A percentile compares a stretch with the other conserved stretches of the same genome.
These are phyloP conservation scores for Chalaropsis thielavioides DNA, from an alignment of 2,329 filamentous ascomycete species.

Conservation along the genomic window DNA sequence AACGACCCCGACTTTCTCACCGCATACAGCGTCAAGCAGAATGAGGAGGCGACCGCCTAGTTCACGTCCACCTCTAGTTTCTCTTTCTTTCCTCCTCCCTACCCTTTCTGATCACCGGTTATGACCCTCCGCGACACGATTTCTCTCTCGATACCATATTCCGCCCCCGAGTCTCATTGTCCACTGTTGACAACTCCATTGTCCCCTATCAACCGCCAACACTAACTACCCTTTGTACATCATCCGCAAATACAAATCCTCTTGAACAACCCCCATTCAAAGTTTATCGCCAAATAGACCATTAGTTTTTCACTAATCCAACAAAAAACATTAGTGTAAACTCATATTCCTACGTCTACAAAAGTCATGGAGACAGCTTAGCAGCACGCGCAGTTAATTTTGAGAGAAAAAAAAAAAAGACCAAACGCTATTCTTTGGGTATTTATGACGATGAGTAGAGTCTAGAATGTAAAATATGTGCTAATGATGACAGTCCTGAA, in stretches of 20 bases:
- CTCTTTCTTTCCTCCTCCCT: background rate
- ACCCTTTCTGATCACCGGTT: background rate
- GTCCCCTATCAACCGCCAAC: background rate
- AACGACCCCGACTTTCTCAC: slow-evolving; percentile 71
- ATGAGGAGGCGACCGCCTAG: slow-evolving; percentile 25
- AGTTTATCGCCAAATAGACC: slow-evolving; percentile 5
- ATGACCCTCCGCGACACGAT: background rate
- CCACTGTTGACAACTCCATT: background rate
- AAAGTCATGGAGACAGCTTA: too few species aligned
- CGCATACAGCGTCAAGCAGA: slow-evolving; percentile 46
- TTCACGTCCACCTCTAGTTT: background rate
- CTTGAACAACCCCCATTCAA: background rate
- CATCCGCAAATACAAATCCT: background rate
- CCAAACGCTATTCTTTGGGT: background rate
- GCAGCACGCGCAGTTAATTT: too few species aligned
- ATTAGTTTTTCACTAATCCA: background rate
- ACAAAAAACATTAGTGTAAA: background rate
- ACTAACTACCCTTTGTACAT: background rate
- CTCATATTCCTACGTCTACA: background rate
- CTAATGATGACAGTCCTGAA: background rate
- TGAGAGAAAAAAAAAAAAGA: background rate
- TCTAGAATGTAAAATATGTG: background rate
- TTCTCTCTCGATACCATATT: slow-evolving; percentile 10
- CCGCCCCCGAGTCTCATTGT: background rate
- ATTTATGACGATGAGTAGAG: background rate